Percentiles rank a stretch among this genome's conserved stretches.
phyloP scores from a whole-genome alignment of 2,329 filamentous ascomycete genomes.

The Aureobasidium subglaciale region DNA sequence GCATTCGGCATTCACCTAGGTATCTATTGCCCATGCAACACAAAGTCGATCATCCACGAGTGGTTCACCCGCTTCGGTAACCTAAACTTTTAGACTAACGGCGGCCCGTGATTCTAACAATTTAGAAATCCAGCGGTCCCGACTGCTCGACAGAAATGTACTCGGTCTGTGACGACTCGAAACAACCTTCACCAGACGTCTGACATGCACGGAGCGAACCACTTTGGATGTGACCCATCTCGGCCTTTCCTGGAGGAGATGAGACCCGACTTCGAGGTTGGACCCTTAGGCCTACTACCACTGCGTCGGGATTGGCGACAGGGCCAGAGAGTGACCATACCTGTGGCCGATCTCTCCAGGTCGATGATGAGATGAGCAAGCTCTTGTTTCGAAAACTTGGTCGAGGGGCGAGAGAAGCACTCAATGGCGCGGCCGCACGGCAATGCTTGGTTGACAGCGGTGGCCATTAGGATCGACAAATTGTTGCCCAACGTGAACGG shows the following conservation, averaged over 20 bases:
- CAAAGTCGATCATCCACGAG: neutral
- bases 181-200: neutral
- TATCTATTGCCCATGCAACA: neutral
- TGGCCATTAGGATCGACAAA: conserved; percentile 1
- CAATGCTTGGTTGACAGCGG: conserved; percentile 6
- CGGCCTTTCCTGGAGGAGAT: too few relatives aligned
- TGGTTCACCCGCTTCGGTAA: conserved; percentile 4
- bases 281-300: conserved; percentile 8
- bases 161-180: neutral
- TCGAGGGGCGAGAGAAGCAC: neutral
- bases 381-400: neutral
- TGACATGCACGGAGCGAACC: neutral
- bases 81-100: conserved; percentile 4
- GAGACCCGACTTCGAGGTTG: too few relatives aligned
- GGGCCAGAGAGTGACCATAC: neutral
- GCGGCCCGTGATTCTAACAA: neutral
- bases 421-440: neutral
- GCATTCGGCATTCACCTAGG: neutral
- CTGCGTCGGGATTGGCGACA: neutral
- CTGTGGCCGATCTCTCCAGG: neutral
- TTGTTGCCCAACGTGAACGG: neutral
- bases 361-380: neutral
- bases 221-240: neutral
- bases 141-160: neutral
- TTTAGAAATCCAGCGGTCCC: neutral